phyloP scores from a whole-genome alignment of 2,329 filamentous ascomycete genomes.

The Alternaria tenuissima region DNA sequence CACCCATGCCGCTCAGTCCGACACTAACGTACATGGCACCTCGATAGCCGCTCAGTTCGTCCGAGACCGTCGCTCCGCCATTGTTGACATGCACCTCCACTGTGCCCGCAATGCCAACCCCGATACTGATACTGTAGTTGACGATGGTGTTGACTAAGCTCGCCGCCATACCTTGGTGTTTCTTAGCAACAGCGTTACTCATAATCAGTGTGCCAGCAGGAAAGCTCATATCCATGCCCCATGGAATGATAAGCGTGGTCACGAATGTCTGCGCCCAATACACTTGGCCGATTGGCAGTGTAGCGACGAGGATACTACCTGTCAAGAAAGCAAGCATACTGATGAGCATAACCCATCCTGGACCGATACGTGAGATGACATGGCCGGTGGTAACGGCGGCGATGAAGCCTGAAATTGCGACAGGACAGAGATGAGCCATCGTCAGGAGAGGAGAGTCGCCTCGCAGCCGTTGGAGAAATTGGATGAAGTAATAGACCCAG shows the following conservation, averaged over 20 bases:
- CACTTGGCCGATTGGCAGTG: conserved; percentile 50
- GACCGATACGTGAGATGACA: conserved; percentile 40
- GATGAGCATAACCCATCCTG: conserved; percentile 44
- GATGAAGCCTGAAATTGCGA: conserved; percentile 38
- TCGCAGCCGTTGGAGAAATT: conserved; percentile 39
- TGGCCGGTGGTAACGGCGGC: conserved; percentile 44
- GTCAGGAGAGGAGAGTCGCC: conserved; percentile 36
- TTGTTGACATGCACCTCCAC: conserved; percentile 52
- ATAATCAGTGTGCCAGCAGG: conserved; percentile 53
- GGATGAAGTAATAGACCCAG: conserved; percentile 45
- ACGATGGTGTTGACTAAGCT: conserved; percentile 53
- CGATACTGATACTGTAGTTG: conserved; percentile 55
- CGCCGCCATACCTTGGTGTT: conserved; percentile 55
- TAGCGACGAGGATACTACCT: conserved; percentile 53
- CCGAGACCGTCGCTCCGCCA: conserved; percentile 36
- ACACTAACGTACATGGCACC: conserved; percentile 51
- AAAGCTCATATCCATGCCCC: conserved; percentile 56
- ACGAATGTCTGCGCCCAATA: conserved; percentile 56
- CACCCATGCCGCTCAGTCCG: conserved; percentile 44
- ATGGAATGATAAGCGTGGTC: conserved; percentile 42
- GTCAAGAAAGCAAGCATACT: conserved; percentile 42
- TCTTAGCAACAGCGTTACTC: conserved; percentile 47
- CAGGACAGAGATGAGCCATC: conserved; percentile 38
- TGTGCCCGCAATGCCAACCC: conserved; percentile 54
- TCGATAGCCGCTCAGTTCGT: conserved; percentile 50